Conservation (phyloP, 2,329 filamentous ascomycete species). For the Neocucurbitaria cava region DNA sequence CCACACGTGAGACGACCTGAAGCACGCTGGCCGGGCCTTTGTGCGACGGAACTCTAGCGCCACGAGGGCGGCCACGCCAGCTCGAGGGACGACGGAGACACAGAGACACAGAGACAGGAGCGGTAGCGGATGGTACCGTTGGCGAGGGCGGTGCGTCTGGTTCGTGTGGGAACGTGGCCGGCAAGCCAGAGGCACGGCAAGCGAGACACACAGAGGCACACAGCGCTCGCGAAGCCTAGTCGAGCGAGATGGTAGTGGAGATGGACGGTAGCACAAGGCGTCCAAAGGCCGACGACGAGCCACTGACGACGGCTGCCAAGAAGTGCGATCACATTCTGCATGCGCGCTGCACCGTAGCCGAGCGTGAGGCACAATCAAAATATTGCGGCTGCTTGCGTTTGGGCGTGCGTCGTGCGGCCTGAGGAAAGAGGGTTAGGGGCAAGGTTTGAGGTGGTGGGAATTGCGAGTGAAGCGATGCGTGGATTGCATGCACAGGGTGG, state of each 20-base stretch:
- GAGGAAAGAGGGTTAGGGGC: no score
- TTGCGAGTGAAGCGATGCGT: neutral
- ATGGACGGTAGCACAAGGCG: conserved; percentile 36
- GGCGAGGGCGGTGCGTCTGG: conserved; percentile 22
- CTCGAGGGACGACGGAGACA: conserved; percentile 33
- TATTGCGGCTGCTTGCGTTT: conserved; percentile 27
- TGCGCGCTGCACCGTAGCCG: conserved; percentile 28
- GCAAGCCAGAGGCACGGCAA: conserved; percentile 24
- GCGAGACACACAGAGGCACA: conserved; percentile 25
- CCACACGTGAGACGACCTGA: conserved; percentile 46
- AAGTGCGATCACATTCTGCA: conserved; percentile 20
- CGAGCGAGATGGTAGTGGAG: conserved; percentile 26
- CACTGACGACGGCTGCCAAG: conserved; percentile 33
- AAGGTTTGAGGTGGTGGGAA: conserved; percentile 4
- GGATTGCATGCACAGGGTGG: neutral
- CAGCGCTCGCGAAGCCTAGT: conserved; percentile 28
- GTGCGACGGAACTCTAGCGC: conserved; percentile 39
- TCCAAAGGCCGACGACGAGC: conserved; percentile 19
- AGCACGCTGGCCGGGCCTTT: conserved; percentile 38
- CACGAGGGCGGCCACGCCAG: conserved; percentile 47
- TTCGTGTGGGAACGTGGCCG: conserved; percentile 39
- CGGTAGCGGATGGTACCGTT: conserved; percentile 33
- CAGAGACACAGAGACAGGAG: conserved; percentile 31
- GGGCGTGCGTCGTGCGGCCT: conserved; percentile 15
- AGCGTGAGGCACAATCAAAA: conserved; percentile 18